phyloP scores from a whole-genome alignment of 768 basidiomycete genomes.

The Hydnum rufescens region DNA sequence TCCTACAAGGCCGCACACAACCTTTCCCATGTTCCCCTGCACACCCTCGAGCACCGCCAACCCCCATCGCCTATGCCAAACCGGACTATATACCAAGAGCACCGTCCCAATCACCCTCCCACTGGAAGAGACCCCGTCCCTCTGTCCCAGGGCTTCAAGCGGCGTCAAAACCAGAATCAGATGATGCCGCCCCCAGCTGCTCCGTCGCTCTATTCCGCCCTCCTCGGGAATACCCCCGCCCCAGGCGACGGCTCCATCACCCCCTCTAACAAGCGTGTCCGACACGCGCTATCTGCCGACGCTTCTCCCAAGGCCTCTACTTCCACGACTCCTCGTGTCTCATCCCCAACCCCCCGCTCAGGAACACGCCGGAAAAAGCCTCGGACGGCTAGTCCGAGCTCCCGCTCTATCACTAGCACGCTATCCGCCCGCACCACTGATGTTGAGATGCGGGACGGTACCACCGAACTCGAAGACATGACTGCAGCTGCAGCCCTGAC shows the following conservation, averaged over 20 bases:
- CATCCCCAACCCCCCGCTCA: neutral
- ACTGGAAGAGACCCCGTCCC: slow-evolving; percentile 30
- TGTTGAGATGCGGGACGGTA: neutral
- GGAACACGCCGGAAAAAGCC: slow-evolving; percentile 1
- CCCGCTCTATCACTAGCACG: slow-evolving; percentile 1
- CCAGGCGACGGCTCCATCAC: neutral
- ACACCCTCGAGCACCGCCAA: slow-evolving; percentile 36
- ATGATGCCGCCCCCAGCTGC: slow-evolving; percentile 11
- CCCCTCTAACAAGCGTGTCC: slow-evolving; percentile 9
- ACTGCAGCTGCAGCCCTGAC: slow-evolving; percentile 10
- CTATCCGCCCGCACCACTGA: neutral
- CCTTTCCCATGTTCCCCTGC: slow-evolving; percentile 40
- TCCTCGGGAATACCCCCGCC: slow-evolving; percentile 4
- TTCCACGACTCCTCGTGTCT: slow-evolving; percentile 1
- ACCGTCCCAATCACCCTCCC: slow-evolving; percentile 9
- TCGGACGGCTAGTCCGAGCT: neutral
- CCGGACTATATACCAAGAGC: neutral
- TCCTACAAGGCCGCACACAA: slow-evolving; percentile 69
- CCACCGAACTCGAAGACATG: slow-evolving; percentile 10
- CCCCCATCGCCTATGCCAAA: slow-evolving; percentile 1
- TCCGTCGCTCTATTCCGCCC: slow-evolving; percentile 10
- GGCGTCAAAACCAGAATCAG: slow-evolving; percentile 6
- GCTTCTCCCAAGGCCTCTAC: neutral
- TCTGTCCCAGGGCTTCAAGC: slow-evolving; percentile 31
- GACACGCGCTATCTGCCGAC: neutral